Evolutionary conservation across 2,329 filamentous ascomycete species (phyloP).

Genomic region (Parascedosporium putredinis): DNA sequence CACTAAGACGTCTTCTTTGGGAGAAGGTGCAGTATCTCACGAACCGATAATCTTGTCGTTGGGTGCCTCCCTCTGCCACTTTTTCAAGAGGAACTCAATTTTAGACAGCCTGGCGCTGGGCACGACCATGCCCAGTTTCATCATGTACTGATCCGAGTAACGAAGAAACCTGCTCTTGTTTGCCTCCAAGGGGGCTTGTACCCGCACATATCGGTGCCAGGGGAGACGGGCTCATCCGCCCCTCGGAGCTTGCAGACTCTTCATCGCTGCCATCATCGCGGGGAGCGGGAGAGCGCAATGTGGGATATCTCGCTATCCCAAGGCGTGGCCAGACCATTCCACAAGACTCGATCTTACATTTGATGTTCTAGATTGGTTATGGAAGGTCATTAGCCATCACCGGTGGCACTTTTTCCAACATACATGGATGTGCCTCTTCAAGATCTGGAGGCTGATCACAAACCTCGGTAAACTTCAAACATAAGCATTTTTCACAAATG

Average conservation of each 20-base stretch:
- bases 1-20: too few species aligned
- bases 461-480: neutral
- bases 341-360: too few species aligned
- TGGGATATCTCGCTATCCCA: too few species aligned
- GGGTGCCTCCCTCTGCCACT: constrained; percentile 20
- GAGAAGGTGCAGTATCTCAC: neutral
- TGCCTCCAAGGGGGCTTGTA: neutral
- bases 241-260: too few species aligned
- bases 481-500: neutral
- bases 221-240: neutral
- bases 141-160: neutral
- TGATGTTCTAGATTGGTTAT: too few species aligned
- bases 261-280: too few species aligned
- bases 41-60: constrained; percentile 29
- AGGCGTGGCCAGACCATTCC: too few species aligned
- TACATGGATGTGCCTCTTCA: neutral
- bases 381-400: too few species aligned
- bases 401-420: neutral
- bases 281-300: too few species aligned
- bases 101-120: constrained; percentile 23
- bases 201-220: neutral
- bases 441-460: neutral
- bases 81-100: constrained; percentile 14
- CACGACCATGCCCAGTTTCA: neutral
- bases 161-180: neutral